Percentiles rank a stretch among this genome's conserved stretches.
Conservation (phyloP, 768 basidiomycete genomes). For the Kwoniella botswanensis region DNA sequence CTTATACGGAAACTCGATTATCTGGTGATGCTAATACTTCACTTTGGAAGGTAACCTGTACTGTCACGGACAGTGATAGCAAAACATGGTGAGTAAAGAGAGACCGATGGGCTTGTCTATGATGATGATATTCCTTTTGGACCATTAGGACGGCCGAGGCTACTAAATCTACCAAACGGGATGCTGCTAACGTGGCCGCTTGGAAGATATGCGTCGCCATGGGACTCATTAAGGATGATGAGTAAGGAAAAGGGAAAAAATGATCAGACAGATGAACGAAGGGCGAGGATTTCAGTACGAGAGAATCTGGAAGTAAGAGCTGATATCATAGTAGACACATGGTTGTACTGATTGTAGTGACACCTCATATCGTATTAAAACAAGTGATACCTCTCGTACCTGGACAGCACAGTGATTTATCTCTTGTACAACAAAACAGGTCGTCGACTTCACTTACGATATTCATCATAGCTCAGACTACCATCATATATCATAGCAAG, state of each 20-base stretch:
- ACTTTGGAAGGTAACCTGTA: conserved; percentile 4
- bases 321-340: too few relatives aligned
- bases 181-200: conserved; percentile 18
- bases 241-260: neutral
- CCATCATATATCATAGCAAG: too few relatives aligned
- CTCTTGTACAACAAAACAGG: too few relatives aligned
- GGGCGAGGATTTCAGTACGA: neutral
- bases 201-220: conserved; percentile 20
- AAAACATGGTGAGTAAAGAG: conserved; percentile 1
- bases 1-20: neutral
- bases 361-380: neutral
- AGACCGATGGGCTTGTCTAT: neutral
- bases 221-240: conserved; percentile 13
- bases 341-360: neutral
- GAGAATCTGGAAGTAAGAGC: neutral
- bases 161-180: conserved; percentile 11
- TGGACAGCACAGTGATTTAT: too few relatives aligned
- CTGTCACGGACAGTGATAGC: neutral
- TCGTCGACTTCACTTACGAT: too few relatives aligned
- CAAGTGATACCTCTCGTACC: neutral
- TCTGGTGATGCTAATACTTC: neutral
- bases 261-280: too few relatives aligned
- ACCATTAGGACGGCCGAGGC: conserved; percentile 10
- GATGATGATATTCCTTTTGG: neutral
- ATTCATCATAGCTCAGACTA: too few relatives aligned